Evolutionary conservation across 352 stramenopile species (phyloP), one percentile per base, ranked within the genome.

Genomic region (Pythium monospermum): DNA sequence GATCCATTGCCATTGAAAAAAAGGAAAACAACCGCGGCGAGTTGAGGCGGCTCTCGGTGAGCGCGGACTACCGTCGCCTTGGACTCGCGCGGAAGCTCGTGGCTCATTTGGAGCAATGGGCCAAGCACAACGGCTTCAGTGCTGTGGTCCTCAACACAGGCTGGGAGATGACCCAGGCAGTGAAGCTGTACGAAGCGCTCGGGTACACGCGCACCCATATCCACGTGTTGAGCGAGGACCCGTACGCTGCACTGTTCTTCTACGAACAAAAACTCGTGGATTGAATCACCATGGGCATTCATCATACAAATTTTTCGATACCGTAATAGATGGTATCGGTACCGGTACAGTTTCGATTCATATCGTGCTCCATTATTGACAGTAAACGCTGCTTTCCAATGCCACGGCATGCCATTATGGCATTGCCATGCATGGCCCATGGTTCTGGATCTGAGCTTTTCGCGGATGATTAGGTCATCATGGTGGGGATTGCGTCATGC

Each of bases 11-110:
- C 0, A 44, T 79, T n/a, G 58, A 77, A 49, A 53, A 54, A 11
- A 69, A 71, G 27, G 41, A 28, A 0, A 44, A 64, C 15, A 54
- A 37, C 0, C 48, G 59, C 7, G 69, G 60, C 19, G 69, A 83
- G 46, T 40, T 79, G 44, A 49, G 71, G 3, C 69, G 71, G 35
- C 73, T 83, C 58, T 61, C 64, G 6, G 56, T 79, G 28, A 55
- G 50, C 4, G 53, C 37, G 21, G 53, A 42, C 19, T 73, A 59
- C 45, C 67, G 67, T 11, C 66, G 61, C 11, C 55, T 55, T 25
- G 71, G 71, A 0, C 32, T 83, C 21, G 71, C 66, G 4, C 63
- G 54, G 10, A 38, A 49, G 16, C 56, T 83, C 2, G 64, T 83
- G 18, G 27, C 40, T 11, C 63, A 76, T 13, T 49, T 79, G 15